Percentiles rank a stretch among this genome's conserved stretches.
Conservation (phyloP, 352 stramenopile genomes). For the Phytophthora citrophthora region DNA sequence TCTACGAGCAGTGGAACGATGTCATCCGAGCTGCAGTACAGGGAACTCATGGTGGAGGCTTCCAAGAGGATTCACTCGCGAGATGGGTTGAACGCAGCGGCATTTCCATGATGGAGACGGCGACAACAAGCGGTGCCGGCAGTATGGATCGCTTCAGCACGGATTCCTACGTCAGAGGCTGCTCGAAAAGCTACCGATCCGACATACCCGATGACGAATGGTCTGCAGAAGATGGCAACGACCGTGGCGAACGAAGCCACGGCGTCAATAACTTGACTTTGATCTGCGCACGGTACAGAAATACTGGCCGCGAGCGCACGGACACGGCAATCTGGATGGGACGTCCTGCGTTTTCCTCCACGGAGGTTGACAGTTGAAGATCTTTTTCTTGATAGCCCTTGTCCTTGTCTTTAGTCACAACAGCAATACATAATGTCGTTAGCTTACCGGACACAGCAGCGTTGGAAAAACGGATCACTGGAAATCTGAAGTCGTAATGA, state of each 20-base stretch:
- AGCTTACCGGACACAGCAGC: background rate
- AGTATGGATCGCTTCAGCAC: slow-evolving; percentile 19
- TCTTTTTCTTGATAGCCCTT: background rate
- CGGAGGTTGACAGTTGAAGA: slow-evolving; percentile 6
- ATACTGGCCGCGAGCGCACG: slow-evolving; percentile 3
- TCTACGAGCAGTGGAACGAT: slow-evolving; percentile 38
- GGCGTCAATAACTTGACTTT: slow-evolving; percentile 13
- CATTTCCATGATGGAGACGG: slow-evolving; percentile 23
- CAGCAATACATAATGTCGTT: slow-evolving; percentile 1
- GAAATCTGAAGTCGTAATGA: slow-evolving; percentile 2
- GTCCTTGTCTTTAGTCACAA: too few relatives aligned
- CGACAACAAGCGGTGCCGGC: slow-evolving; percentile 10
- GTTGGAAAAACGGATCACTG: slow-evolving; percentile 9
- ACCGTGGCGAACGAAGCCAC: background rate
- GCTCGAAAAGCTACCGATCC: slow-evolving; percentile 28
- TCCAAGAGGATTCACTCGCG: slow-evolving; percentile 20
- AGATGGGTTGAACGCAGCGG: slow-evolving; percentile 27
- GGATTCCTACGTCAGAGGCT: slow-evolving; percentile 25
- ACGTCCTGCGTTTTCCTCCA: slow-evolving; percentile 13
- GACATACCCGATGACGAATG: slow-evolving; percentile 39
- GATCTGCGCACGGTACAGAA: slow-evolving; percentile 15
- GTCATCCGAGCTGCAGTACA: slow-evolving; percentile 34
- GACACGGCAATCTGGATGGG: slow-evolving; percentile 23
- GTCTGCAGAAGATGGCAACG: slow-evolving; percentile 18
- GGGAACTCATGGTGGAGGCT: background rate